Evolutionary conservation across 371 early-diverging fungal genomes (phyloP), one percentile per base, ranked within the genome.

Genomic region (Mucor lusitanicus): DNA sequence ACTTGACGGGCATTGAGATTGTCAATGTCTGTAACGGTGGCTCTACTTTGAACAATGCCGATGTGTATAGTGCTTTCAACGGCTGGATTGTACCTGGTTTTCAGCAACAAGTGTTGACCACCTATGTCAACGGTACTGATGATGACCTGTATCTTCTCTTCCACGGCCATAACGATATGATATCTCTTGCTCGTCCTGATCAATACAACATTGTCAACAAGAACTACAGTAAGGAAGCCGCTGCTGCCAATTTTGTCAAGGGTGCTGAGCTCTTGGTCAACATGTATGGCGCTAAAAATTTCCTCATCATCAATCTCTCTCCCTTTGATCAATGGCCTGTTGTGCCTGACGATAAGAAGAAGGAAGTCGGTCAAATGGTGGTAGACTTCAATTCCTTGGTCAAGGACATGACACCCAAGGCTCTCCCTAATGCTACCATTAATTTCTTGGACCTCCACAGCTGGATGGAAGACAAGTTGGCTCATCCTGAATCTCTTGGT

Each of bases 31-130:
- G 87, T 0, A 76, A 79, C 58, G 83, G 85, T 25, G 88, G 86
- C 21, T 86, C 88, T 2, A 85, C 89, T 13, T 76, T 82, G 6
- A 74, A 85, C 63, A 79, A 85, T 54, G 56, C 19, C 5, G 61
- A 71, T 40, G 70, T 39, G 7, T 65, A 71, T 19, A 42, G 66
- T 23, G 63, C 63, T 11, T 74, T 71, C 63, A 71, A 71, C 32
- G 65, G 65, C 13, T 74, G 44, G 25, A 46, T 35, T 19, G 75
- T 74, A 0, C 68, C 75, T 27, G 69, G 75, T 21, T 17, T 59
- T 2, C 0, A 65, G 23, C 75, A 75, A 42, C 66, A 75, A 15
- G 58, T 72, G 4, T 63, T 62, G 4, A 30, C 65, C 0, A 33
- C 63, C 23, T 12, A 28, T 6, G 65, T 63, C 17, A 56, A 65